phyloP scores from a whole-genome alignment of 257 asterid species.

The Perilla frutescens region DNA sequence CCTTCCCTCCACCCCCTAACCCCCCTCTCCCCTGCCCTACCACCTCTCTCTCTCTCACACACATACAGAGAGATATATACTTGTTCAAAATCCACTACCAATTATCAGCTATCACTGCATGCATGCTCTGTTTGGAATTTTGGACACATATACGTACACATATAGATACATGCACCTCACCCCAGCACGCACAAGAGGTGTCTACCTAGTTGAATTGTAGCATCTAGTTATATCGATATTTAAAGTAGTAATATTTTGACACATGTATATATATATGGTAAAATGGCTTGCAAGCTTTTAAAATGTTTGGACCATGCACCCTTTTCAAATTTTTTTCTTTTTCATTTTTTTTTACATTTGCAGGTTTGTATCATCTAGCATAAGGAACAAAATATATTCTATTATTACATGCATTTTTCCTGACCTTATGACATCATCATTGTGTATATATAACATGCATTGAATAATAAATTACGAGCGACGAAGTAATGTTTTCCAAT shows the following conservation, averaged over 20 bases:
- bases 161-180: conserved; percentile 33
- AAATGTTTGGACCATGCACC: no score
- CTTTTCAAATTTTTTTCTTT: no score
- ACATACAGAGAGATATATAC: not conserved
- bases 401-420: no score
- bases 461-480: no score
- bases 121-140: conserved; percentile 48
- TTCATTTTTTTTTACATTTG: no score
- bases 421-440: no score
- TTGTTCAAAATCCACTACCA: conserved; percentile 34
- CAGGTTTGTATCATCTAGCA: no score
- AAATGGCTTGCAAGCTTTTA: no score
- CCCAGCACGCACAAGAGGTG: not conserved
- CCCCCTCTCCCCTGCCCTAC: conserved; percentile 4
- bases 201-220: not conserved
- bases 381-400: no score
- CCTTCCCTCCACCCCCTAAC: conserved; percentile 8
- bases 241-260: not conserved
- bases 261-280: not conserved
- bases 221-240: not conserved
- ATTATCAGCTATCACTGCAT: conserved; percentile 53
- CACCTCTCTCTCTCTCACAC: not conserved
- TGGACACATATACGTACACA: conserved; percentile 44
- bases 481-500: no score
- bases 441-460: no score